phyloP scores from a whole-genome alignment of 192 early-diverging fungal genomes.

The Linnemannia hyalina region DNA sequence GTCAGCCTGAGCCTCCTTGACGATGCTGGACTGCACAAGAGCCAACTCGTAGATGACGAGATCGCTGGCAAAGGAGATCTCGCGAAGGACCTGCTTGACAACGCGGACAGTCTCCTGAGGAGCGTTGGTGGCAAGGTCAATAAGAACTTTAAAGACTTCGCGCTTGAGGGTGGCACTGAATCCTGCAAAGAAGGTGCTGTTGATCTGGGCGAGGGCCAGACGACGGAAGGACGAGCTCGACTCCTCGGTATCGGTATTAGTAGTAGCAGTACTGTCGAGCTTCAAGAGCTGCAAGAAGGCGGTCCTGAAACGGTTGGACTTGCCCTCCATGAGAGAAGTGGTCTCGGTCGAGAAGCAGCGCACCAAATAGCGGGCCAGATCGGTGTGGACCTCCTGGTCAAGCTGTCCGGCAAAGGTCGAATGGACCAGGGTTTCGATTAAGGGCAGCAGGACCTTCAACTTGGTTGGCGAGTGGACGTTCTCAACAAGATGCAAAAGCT shows the following conservation, averaged over 20 bases:
- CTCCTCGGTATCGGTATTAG: constrained; percentile 57
- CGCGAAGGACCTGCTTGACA: constrained; percentile 61
- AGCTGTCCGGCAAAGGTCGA: constrained; percentile 45
- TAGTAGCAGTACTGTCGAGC: constrained; percentile 44
- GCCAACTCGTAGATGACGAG: constrained; percentile 53
- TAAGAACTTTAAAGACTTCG: constrained; percentile 63
- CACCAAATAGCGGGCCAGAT: constrained; percentile 61
- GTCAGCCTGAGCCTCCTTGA: constrained; percentile 30
- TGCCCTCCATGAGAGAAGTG: constrained; percentile 60
- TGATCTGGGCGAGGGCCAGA: constrained; percentile 61
- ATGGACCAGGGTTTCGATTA: constrained; percentile 67
- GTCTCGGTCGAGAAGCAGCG: constrained; percentile 66
- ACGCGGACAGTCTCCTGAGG: constrained; percentile 62
- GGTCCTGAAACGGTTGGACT: constrained; percentile 60
- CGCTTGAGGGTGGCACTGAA: constrained; percentile 56
- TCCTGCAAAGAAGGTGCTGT: constrained; percentile 52
- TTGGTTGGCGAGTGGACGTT: constrained; percentile 67
- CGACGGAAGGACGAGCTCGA: constrained; percentile 61
- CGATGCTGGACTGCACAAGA: constrained; percentile 32
- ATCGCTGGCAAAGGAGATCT: constrained; percentile 50
- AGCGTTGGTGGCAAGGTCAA: constrained; percentile 67
- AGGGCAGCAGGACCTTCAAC: constrained; percentile 69
- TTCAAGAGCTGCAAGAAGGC: constrained; percentile 66
- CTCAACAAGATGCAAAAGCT: constrained; percentile 64
- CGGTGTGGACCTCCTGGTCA: constrained; percentile 23